phyloP scores from a whole-genome alignment of 148 eudicot species.

The Oxyria digyna region DNA sequence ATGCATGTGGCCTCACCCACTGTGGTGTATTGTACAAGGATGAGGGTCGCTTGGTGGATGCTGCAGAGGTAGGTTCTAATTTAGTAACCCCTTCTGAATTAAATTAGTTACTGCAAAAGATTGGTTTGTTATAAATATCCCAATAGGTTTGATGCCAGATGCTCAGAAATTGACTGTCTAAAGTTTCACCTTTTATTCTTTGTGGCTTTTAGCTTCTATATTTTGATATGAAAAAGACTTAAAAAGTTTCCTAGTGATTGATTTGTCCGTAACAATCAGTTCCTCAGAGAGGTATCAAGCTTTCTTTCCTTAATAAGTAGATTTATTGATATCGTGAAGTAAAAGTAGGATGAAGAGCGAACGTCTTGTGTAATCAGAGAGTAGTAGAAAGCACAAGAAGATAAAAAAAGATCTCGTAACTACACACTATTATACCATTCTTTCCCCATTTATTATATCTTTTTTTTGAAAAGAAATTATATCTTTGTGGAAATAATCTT shows the following conservation, averaged over 20 bases:
- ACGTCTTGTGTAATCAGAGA: neutral
- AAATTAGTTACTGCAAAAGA: neutral
- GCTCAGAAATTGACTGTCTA: neutral
- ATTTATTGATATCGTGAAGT: neutral
- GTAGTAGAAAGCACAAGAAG: neutral
- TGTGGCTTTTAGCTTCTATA: neutral
- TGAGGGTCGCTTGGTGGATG: conserved; percentile 80
- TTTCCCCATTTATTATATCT: neutral
- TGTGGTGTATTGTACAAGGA: conserved; percentile 92
- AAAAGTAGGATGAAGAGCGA: neutral
- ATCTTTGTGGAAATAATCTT: neutral
- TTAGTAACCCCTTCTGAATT: neutral
- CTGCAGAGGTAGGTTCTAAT: conserved; percentile 72
- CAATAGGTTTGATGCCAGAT: neutral
- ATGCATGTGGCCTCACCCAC: conserved; percentile 90
- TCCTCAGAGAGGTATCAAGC: neutral
- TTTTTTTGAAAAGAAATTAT: too few species aligned
- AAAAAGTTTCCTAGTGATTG: neutral
- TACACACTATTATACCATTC: neutral
- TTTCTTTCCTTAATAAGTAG: neutral
- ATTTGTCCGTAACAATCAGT: neutral
- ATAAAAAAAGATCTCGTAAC: neutral
- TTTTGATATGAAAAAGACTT: neutral
- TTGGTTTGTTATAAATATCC: neutral
- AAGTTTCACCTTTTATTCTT: neutral